phyloP scores from a whole-genome alignment of 768 basidiomycete genomes.

The Trametes meyenii region DNA sequence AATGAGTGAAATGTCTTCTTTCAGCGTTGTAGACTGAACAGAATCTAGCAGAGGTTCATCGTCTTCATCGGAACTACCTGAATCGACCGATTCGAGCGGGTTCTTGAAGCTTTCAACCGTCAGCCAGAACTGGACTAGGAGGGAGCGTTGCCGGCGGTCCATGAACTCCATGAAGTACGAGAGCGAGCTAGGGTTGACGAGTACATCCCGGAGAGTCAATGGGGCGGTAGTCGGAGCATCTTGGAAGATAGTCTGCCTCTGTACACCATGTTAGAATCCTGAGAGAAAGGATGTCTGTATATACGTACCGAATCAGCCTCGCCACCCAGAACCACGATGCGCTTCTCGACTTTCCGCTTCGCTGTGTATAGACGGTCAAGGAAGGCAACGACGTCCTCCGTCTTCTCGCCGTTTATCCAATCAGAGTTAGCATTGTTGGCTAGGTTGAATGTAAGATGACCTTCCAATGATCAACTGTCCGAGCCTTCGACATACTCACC shows the following conservation, averaged over 20 bases:
- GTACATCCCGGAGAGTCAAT: conserved; percentile 73
- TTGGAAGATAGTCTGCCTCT: conserved; percentile 40
- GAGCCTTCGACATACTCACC: conserved; percentile 45
- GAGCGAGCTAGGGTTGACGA: conserved; percentile 86
- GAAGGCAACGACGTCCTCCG: conserved; percentile 85
- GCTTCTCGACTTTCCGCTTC: conserved; percentile 82
- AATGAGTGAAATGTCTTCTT: conserved; percentile 89
- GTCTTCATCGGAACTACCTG: conserved; percentile 55
- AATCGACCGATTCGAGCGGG: conserved; percentile 83
- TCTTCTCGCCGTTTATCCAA: conserved; percentile 85
- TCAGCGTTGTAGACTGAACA: conserved; percentile 60
- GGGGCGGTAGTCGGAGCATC: conserved; percentile 47
- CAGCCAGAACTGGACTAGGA: conserved; percentile 96
- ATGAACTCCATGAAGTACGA: conserved; percentile 99
- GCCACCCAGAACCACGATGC: conserved; percentile 80
- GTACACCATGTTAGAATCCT: conserved; percentile 2
- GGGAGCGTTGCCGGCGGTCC: conserved; percentile 83
- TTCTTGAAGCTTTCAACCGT: conserved; percentile 98
- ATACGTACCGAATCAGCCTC: conserved; percentile 60
- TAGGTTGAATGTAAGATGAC: conserved; percentile 29
- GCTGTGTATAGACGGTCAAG: conserved; percentile 88
- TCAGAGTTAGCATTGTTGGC: conserved; percentile 88
- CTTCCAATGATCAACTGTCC: neutral
- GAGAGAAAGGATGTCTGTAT: neutral
- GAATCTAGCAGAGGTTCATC: conserved; percentile 62